Evolutionary conservation across 179 eudicot genomes (phyloP), one percentile per base, ranked within the genome.

Genomic region (Silene coronaria): DNA sequence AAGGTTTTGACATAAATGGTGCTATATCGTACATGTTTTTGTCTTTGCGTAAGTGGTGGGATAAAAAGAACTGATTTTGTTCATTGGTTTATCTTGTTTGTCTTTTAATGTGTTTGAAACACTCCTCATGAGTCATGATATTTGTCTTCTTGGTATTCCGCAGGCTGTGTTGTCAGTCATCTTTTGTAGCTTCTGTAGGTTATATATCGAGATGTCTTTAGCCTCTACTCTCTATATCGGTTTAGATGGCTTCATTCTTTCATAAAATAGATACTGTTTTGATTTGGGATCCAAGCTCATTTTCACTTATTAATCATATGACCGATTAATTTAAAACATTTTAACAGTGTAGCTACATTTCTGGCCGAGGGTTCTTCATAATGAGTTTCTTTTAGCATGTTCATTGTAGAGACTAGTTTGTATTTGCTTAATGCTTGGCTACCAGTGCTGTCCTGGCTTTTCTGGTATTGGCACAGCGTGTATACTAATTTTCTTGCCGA

Each of bases 401-500:
- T 63, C 32, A 28, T 28, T 28, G 3, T 65, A 51, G 16, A 12
- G 34, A 23, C 51, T 48, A 22, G 24, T 19, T 34, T 9, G 22
- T 77, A 28, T 61, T 69, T 61, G 48, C 64, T 46, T 45, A 45
- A 24, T 45, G 2, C 36, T 46, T 72, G 8, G 24, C 45, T 65
- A 30, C 21, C 53, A 46, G 62, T 4, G 28, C 51, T 66, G 32
- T 30, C 24, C 24, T 42, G 42, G 57, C n/a, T 58, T 14, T 67
- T 5, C 26, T 7, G 16, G 21, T 16, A 26, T 8, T 55, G 42
- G 24, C 5, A 14, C 13, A 34, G 36, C 2, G 26, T 71, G 53
- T 71, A 21, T 71, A 51, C 73, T 48, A 24, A 71, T 51, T 27
- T 71, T 24, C 48, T 55, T 53, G 62, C 17, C 27, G 63, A 55